Evolutionary conservation across 2,329 filamentous ascomycete genomes (phyloP).

Genomic region (Curvularia verruculosa): DNA sequence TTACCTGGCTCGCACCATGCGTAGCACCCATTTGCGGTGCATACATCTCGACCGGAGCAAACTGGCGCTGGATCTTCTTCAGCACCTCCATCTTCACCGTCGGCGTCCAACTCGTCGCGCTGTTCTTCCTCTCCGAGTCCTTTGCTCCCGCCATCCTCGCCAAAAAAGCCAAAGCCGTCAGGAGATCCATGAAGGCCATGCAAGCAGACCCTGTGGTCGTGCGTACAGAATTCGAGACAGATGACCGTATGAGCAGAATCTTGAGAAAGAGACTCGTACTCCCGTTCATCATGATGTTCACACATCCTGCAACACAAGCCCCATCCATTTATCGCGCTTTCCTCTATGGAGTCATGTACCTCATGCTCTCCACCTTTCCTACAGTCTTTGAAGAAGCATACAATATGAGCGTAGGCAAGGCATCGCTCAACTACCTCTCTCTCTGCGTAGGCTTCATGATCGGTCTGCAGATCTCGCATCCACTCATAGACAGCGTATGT

Average conservation of each 20-base stretch:
- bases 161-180: slow-evolving; percentile 52
- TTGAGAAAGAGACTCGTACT: slow-evolving; percentile 36
- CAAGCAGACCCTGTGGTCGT: slow-evolving; percentile 28
- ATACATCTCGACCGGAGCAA: slow-evolving; percentile 35
- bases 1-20: slow-evolving; percentile 67
- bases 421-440: slow-evolving; percentile 68
- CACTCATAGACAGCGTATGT: slow-evolving; percentile 53
- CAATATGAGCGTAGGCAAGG: slow-evolving; percentile 60
- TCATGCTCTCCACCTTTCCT: slow-evolving; percentile 68
- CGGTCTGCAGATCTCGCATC: slow-evolving; percentile 49
- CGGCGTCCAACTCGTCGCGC: slow-evolving; percentile 63
- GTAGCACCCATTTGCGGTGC: slow-evolving; percentile 54
- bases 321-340: slow-evolving; percentile 61
- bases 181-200: slow-evolving; percentile 50
- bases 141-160: slow-evolving; percentile 56
- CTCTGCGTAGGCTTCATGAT: slow-evolving; percentile 65
- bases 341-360: slow-evolving; percentile 67
- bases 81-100: slow-evolving; percentile 67
- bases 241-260: slow-evolving; percentile 34
- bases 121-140: slow-evolving; percentile 63
- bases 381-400: slow-evolving; percentile 63
- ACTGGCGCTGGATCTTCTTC: slow-evolving; percentile 76
- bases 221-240: slow-evolving; percentile 49
- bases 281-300: slow-evolving; percentile 59
- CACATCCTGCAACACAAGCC: slow-evolving; percentile 67